A percentile compares a stretch with the other conserved stretches of the same genome.
phyloP scores from a whole-genome alignment of 1,284 basidiomycete genomes.

The Boletus calvinii region DNA sequence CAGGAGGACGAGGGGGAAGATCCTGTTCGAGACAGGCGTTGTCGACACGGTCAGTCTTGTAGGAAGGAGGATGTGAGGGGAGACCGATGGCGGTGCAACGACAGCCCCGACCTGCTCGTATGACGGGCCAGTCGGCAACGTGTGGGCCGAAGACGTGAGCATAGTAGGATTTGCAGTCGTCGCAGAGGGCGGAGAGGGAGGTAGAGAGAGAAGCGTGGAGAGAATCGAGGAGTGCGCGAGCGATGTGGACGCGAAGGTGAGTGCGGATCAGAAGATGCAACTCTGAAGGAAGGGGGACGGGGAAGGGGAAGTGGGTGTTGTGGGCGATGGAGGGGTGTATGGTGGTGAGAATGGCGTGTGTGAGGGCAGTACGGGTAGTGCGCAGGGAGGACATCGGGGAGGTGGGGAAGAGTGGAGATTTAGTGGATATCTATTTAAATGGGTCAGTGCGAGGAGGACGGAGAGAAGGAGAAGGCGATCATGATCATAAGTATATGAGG shows the following conservation, averaged over 20 bases:
- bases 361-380: slow-evolving; percentile 40
- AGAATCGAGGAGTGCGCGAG: slow-evolving; percentile 27
- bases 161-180: slow-evolving; percentile 33
- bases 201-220: slow-evolving; percentile 26
- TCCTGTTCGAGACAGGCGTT: slow-evolving; percentile 18
- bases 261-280: slow-evolving; percentile 42
- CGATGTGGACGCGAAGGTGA: slow-evolving; percentile 28
- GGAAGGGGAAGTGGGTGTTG: slow-evolving; percentile 24
- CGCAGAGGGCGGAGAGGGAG: slow-evolving; percentile 28
- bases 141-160: slow-evolving; percentile 34
- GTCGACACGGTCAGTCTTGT: slow-evolving; percentile 9
- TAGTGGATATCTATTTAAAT: slow-evolving; percentile 32
- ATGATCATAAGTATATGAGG: not conserved
- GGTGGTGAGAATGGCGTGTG: slow-evolving; percentile 51
- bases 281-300: slow-evolving; percentile 44
- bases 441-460: slow-evolving; percentile 20
- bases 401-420: not conserved
- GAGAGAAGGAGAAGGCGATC: slow-evolving; percentile 21
- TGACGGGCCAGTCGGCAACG: slow-evolving; percentile 33
- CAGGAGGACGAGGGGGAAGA: slow-evolving; percentile 20
- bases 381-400: slow-evolving; percentile 23
- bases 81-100: slow-evolving; percentile 27
- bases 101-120: slow-evolving; percentile 31
- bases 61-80: slow-evolving; percentile 5
- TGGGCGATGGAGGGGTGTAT: slow-evolving; percentile 38